Evolutionary conservation across 495 filamentous ascomycete species (phyloP).

Genomic region (Penicillium taxi): DNA sequence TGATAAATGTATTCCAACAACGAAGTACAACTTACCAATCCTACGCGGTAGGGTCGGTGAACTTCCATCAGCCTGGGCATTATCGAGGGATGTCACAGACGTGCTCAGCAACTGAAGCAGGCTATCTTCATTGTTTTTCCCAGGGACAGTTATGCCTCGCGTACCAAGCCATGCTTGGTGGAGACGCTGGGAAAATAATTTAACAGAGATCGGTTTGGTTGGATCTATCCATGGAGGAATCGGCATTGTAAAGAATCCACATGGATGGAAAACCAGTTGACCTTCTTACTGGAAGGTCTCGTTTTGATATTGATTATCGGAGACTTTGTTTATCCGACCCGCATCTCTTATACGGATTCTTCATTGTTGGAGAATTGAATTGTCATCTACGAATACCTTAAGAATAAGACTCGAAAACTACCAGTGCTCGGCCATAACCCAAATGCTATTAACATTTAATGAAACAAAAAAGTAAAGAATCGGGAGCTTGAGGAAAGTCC

Average conservation of each 20-base stretch:
- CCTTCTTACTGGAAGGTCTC: too few species aligned
- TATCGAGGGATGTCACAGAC: background rate
- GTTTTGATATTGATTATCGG: constrained; percentile 4
- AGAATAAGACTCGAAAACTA: too few species aligned
- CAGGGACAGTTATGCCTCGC: constrained; percentile 6
- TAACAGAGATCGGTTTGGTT: constrained; percentile 34
- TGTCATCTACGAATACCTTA: too few species aligned
- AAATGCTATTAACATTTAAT: too few species aligned
- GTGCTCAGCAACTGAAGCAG: too few species aligned
- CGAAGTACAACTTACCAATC: constrained; percentile 12
- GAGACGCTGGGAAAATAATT: constrained; percentile 48
- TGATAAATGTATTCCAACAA: background rate
- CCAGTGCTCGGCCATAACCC: too few species aligned
- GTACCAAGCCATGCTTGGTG: constrained; percentile 42
- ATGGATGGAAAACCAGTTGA: constrained; percentile 2
- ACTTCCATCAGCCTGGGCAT: background rate
- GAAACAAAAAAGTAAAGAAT: too few species aligned
- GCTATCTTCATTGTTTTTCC: constrained; percentile 4
- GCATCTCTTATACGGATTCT: too few species aligned
- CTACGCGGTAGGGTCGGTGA: constrained; percentile 3
- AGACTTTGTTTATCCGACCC: background rate
- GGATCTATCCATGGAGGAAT: constrained; percentile 9
- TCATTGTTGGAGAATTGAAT: too few species aligned
- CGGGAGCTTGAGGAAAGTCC: too few species aligned
- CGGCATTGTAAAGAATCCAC: background rate